phyloP scores from a whole-genome alignment of 345 rosid genomes.

The Heritiera littoralis region DNA sequence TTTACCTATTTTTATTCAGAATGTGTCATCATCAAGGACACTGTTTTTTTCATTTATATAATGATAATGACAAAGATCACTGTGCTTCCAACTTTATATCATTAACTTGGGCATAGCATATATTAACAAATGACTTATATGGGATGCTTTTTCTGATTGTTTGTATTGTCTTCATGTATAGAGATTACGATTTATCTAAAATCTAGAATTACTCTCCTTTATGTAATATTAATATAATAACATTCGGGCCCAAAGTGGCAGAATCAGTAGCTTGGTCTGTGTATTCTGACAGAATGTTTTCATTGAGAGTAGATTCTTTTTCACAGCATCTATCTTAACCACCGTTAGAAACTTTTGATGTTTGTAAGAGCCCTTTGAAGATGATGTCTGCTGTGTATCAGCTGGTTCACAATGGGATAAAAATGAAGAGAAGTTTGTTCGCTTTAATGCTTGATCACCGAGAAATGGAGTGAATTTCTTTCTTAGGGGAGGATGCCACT shows the following conservation, averaged over 20 bases:
- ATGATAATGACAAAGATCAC: not conserved
- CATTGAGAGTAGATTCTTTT: not conserved
- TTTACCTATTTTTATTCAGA: not conserved
- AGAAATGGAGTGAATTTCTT: not conserved
- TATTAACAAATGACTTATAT: not conserved
- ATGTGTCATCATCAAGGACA: not conserved
- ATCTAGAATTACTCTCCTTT: not conserved
- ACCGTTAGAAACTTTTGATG: not conserved
- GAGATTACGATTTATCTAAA: not conserved
- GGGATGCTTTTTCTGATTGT: not conserved
- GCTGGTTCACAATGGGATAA: not conserved
- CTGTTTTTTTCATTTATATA: not conserved
- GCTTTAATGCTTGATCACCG: too few species aligned
- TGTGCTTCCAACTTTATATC: not conserved
- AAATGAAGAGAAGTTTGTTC: not conserved
- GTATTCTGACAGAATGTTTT: not conserved
- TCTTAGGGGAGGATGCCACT: not conserved
- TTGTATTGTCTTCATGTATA: not conserved
- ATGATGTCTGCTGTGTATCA: conserved; percentile 2
- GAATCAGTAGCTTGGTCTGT: conserved; percentile 14
- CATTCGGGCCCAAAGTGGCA: not conserved
- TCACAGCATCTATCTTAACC: not conserved
- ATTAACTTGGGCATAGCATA: not conserved
- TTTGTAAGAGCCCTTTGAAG: not conserved
- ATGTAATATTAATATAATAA: not conserved